Evolutionary conservation across 352 stramenopile species (phyloP).

Genomic region (Plasmopara muralis): DNA sequence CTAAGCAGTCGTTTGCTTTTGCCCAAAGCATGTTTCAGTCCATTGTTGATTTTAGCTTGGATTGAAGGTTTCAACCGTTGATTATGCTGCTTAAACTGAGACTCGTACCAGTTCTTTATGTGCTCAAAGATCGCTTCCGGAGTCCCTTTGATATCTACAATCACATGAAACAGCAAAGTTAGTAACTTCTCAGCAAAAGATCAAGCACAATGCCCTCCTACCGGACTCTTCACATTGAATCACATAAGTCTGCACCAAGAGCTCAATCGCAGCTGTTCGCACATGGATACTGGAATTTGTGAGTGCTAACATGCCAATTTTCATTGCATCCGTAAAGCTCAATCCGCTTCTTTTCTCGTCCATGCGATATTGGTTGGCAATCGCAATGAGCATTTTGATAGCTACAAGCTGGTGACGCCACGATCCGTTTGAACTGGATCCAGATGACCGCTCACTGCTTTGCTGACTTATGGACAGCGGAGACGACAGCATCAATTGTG

Average conservation of each 20-base stretch:
- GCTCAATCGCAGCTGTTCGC: slow-evolving; percentile 54
- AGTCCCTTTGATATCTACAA: slow-evolving; percentile 46
- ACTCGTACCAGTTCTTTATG: slow-evolving; percentile 66
- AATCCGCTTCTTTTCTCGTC: slow-evolving; percentile 25
- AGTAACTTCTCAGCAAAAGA: not conserved
- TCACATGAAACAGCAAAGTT: not conserved
- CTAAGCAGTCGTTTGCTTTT: no score
- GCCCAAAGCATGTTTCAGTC: no score
- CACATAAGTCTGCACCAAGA: slow-evolving; percentile 65
- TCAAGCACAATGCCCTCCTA: slow-evolving; percentile 15
- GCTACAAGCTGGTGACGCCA: slow-evolving; percentile 69
- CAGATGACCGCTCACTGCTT: no score
- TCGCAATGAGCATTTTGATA: slow-evolving; percentile 74
- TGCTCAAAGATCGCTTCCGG: slow-evolving; percentile 64
- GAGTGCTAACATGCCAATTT: slow-evolving; percentile 48
- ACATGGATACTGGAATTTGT: slow-evolving; percentile 78
- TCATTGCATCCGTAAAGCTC: no score
- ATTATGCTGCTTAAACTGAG: slow-evolving; percentile 69
- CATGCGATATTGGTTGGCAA: slow-evolving; percentile 72
- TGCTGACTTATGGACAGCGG: no score
- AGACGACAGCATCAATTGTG: no score
- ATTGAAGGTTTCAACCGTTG: slow-evolving; percentile 5
- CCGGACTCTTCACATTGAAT: slow-evolving; percentile 71
- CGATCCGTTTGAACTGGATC: slow-evolving; percentile 16
- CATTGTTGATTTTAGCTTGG: no score